A percentile compares a stretch with the other conserved stretches of the same genome.
Evolutionary conservation across 2,329 filamentous ascomycete species (phyloP).

Genomic region (Ophiocordyceps camponoti-rufipedis): DNA sequence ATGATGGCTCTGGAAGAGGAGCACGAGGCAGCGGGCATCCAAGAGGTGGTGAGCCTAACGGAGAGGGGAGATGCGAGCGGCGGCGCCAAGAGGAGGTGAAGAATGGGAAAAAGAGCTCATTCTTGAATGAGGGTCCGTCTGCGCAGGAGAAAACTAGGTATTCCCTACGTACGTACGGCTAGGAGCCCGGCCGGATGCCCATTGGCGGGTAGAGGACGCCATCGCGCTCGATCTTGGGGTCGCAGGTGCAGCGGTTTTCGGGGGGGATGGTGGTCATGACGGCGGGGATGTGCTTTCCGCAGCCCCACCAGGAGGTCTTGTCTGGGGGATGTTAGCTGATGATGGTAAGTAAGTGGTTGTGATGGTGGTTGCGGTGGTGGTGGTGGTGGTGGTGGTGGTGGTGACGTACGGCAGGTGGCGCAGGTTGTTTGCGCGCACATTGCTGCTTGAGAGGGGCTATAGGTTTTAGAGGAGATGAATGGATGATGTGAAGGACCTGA

Average conservation of each 20-base stretch:
- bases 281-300: slow-evolving; percentile 38
- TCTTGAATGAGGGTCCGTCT: neutral
- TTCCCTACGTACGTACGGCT: no score
- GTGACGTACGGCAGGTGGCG: slow-evolving; percentile 39
- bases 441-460: neutral
- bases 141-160: no score
- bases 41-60: slow-evolving; percentile 77
- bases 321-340: slow-evolving; percentile 15
- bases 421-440: slow-evolving; percentile 53
- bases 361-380: neutral
- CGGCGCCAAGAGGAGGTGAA: slow-evolving; percentile 14
- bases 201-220: slow-evolving; percentile 48
- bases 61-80: slow-evolving; percentile 42
- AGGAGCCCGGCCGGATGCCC: slow-evolving; percentile 20
- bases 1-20: slow-evolving; percentile 84
- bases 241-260: slow-evolving; percentile 45
- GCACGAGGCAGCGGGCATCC: slow-evolving; percentile 87
- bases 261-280: slow-evolving; percentile 43
- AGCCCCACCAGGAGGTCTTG: slow-evolving; percentile 47
- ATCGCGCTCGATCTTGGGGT: slow-evolving; percentile 40
- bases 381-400: neutral
- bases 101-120: no score
- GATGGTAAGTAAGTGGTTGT: neutral
- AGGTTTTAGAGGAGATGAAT: no score
- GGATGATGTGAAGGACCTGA: neutral